phyloP scores from a whole-genome alignment of 2,329 filamentous ascomycete species.

The Scedosporium boydii region DNA sequence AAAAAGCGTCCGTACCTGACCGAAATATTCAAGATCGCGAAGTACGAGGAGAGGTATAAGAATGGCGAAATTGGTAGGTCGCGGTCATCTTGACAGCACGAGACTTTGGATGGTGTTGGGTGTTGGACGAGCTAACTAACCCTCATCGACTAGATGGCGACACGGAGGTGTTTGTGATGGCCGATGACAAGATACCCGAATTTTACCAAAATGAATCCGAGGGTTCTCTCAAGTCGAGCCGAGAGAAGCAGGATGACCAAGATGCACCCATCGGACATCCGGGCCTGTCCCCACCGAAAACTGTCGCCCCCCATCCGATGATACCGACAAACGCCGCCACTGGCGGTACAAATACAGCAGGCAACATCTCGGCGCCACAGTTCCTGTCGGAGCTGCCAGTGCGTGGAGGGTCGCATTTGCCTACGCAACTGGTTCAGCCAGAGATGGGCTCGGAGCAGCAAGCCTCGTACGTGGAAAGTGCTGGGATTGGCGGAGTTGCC shows the following conservation, averaged over 20 bases:
- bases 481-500: slow-evolving; percentile 22
- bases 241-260: slow-evolving; percentile 29
- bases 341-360: slow-evolving; percentile 8
- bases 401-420: slow-evolving; percentile 27
- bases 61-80: slow-evolving; percentile 47
- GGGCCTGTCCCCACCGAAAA: slow-evolving; percentile 24
- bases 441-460: slow-evolving; percentile 32
- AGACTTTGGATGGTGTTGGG: background rate
- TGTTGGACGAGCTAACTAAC: background rate
- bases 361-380: slow-evolving; percentile 19
- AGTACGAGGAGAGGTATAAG: slow-evolving; percentile 43
- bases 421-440: slow-evolving; percentile 28
- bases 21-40: slow-evolving; percentile 54
- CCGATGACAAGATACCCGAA: slow-evolving; percentile 40
- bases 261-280: slow-evolving; percentile 22
- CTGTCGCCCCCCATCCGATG: slow-evolving; percentile 23
- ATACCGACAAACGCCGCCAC: slow-evolving; percentile 7
- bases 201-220: slow-evolving; percentile 39
- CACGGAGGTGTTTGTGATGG: slow-evolving; percentile 39
- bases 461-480: slow-evolving; percentile 28
- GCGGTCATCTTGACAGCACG: background rate
- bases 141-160: slow-evolving; percentile 30
- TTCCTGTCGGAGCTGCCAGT: slow-evolving; percentile 35
- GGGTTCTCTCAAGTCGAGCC: slow-evolving; percentile 30
- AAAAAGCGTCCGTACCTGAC: slow-evolving; percentile 46